Evolutionary conservation across 306 rosid species (phyloP), one percentile per base, ranked within the genome.

Genomic region (Pueraria montana): DNA sequence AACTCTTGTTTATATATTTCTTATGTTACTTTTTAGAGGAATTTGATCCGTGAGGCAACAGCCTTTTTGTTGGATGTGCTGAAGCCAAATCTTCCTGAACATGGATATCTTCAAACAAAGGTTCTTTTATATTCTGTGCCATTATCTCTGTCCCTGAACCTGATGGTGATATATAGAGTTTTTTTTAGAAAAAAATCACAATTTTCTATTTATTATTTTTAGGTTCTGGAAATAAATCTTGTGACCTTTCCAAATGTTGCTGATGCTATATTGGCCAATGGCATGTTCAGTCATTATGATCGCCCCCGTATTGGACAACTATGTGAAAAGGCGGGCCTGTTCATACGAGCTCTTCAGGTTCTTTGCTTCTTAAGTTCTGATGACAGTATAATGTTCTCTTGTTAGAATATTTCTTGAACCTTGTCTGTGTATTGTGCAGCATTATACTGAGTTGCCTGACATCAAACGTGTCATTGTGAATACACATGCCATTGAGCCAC

Each of bases 161-260:
- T 6, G 43, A 38, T 38, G 43, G 43, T 38, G 43, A 38, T 38
- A 38, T 38, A 38, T 38, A 34, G 40, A 1, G 5, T 34, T 34
- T 34, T 34, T 34, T 34, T 34, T 5, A n/a, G n/a, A n/a, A n/a
- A n/a, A n/a, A 34, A 34, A 38, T 38, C 43, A 7, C 43, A 38
- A 38, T 6, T 38, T 7, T 38, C 11, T 5, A 38, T 38, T 10
- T 8, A 6, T 38, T 38, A 38, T 69, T 32, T 45, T 84, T 87
- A 94, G 98, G 98, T 94, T 86, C 89, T 94, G 83, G 98, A 94
- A 73, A 94, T 94, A 85, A 94, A 94, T 91, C 90, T 94, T 77
- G 98, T 94, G 85, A 91, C 98, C 26, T 94, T 94, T 84, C 98
- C 98, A 40, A 94, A 94, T 87, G 98, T 94, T 40, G 98, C 98